phyloP scores from a whole-genome alignment of 139 green algal genomes.

The Micractinium conductrix region DNA sequence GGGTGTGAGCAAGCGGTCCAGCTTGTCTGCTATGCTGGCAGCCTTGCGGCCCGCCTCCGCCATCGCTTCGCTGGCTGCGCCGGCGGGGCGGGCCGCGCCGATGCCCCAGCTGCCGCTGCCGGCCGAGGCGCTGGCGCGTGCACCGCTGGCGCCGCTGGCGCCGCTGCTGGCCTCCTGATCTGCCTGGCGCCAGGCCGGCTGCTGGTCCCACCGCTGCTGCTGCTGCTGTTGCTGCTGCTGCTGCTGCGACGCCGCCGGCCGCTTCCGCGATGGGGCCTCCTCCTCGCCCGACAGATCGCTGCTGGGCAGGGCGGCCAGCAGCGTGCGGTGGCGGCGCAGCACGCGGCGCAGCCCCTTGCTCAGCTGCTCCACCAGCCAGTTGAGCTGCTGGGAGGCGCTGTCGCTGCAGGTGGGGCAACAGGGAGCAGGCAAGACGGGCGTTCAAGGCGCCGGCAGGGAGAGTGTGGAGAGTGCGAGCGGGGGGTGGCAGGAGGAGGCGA shows the following conservation, averaged over 20 bases:
- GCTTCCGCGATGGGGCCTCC: too few species aligned
- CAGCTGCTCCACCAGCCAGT: slow-evolving; percentile 24
- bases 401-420: neutral
- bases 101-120: neutral
- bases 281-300: too few species aligned
- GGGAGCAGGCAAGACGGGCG: neutral
- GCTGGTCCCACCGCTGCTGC: neutral
- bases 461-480: too few species aligned
- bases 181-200: too few species aligned
- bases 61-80: slow-evolving; percentile 4
- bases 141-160: slow-evolving; percentile 12
- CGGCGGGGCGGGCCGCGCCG: neutral
- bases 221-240: neutral
- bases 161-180: slow-evolving; percentile 7
- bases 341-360: slow-evolving; percentile 15
- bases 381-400: slow-evolving; percentile 13
- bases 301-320: slow-evolving; percentile 12
- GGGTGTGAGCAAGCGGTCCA: slow-evolving; percentile 11
- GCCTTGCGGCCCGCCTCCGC: slow-evolving; percentile 28
- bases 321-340: slow-evolving; percentile 18
- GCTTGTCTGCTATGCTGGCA: slow-evolving; percentile 27
- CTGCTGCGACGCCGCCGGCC: neutral
- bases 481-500: too few species aligned
- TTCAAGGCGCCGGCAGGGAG: too few species aligned
- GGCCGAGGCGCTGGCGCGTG: slow-evolving; percentile 7